A percentile compares a stretch with the other conserved stretches of the same genome.
phyloP scores from a whole-genome alignment of 805 yeast species.

The Saccharomyces jurei region DNA sequence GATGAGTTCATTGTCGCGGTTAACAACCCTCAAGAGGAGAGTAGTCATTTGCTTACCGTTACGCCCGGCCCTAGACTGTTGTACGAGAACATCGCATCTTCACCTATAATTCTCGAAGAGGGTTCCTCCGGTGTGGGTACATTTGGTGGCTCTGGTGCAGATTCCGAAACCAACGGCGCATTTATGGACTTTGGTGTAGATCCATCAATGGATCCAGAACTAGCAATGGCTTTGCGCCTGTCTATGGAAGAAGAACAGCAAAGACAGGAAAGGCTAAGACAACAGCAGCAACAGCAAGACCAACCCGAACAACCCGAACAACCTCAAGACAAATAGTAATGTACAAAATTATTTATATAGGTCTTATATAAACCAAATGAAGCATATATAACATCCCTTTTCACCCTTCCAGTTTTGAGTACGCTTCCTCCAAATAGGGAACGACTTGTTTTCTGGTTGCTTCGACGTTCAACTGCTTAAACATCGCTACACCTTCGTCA shows the following conservation, averaged over 20 bases:
- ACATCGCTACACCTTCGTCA: slow-evolving; percentile 11
- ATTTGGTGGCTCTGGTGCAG: slow-evolving; percentile 35
- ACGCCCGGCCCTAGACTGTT: slow-evolving; percentile 83
- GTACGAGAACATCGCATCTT: slow-evolving; percentile 70
- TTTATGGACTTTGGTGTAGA: slow-evolving; percentile 67
- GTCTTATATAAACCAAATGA: not conserved
- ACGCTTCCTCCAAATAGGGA: slow-evolving; percentile 38
- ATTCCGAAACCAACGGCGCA: slow-evolving; percentile 34
- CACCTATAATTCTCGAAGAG: slow-evolving; percentile 69
- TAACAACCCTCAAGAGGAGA: slow-evolving; percentile 53
- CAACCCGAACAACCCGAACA: slow-evolving; percentile 3
- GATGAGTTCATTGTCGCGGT: slow-evolving; percentile 70
- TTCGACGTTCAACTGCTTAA: slow-evolving; percentile 43
- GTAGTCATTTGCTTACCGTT: slow-evolving; percentile 74
- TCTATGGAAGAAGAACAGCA: slow-evolving; percentile 92
- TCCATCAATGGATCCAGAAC: slow-evolving; percentile 91
- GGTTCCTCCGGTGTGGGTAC: slow-evolving; percentile 38
- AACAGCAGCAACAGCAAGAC: slow-evolving; percentile 16
- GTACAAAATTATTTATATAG: not conserved
- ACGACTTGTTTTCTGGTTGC: slow-evolving; percentile 87
- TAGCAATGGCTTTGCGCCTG: slow-evolving; percentile 89
- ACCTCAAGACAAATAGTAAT: slow-evolving; percentile 1
- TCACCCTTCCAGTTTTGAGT: not conserved
- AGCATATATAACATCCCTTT: not conserved
- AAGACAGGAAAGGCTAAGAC: slow-evolving; percentile 72